Percentiles rank a stretch among this genome's conserved stretches.
Evolutionary conservation across 2,329 filamentous ascomycete genomes (phyloP).

Genomic region (Cytospora mali): DNA sequence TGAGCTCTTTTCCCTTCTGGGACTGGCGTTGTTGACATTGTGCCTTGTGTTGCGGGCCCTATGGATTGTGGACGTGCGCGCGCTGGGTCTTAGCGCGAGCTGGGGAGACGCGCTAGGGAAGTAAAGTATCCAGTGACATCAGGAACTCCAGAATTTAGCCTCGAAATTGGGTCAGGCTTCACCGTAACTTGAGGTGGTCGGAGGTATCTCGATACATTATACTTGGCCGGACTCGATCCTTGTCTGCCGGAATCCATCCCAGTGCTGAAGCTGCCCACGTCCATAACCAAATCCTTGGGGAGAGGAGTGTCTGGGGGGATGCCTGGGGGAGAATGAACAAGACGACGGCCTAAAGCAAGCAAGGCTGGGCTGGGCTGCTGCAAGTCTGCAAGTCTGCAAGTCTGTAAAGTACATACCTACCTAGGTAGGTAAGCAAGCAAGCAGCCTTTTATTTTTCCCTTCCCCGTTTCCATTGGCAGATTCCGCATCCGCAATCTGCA

Average conservation of each 20-base stretch:
- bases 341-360: not conserved
- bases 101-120: not conserved
- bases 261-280: not conserved
- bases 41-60: too few species aligned
- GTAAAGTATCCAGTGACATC: not conserved
- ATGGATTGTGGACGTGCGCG: constrained; percentile 1
- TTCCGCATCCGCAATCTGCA: not conserved
- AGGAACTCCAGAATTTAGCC: not conserved
- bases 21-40: not conserved
- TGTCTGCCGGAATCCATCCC: not conserved
- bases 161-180: not conserved
- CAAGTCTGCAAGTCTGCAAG: not conserved
- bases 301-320: not conserved
- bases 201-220: not conserved
- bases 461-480: too few species aligned
- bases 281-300: not conserved
- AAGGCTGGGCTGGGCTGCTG: not conserved
- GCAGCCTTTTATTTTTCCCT: too few species aligned
- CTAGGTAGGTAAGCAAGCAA: too few species aligned
- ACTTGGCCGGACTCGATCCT: not conserved
- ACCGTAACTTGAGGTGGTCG: constrained; percentile 3
- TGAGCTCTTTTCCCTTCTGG: constrained; percentile 10
- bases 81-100: not conserved
- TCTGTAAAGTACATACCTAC: too few species aligned
- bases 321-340: too few species aligned